Conservation (phyloP, 441 rosid species). For the Euphorbia schlechtendalii region DNA sequence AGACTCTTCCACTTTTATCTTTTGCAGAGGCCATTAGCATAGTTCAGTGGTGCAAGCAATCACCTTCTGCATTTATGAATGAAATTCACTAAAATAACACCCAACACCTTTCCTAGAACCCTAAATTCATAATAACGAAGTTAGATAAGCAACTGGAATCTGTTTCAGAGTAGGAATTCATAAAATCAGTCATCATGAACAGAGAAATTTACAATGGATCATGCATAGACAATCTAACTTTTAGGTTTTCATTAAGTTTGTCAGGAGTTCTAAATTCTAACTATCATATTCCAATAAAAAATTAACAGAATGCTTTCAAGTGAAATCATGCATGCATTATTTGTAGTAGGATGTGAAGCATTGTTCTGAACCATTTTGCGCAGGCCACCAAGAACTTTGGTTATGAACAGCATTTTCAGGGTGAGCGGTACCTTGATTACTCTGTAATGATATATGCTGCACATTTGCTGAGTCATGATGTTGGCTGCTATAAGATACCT, state of each 20-base stretch:
- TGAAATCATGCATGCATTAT: constrained; percentile 1
- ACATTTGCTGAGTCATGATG: constrained; percentile 21
- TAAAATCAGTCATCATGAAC: background rate
- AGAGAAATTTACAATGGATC: background rate
- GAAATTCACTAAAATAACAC: background rate
- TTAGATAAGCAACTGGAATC: background rate
- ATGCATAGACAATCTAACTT: background rate
- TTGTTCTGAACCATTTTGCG: constrained; percentile 13
- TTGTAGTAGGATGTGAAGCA: constrained; percentile 15
- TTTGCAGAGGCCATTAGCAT: background rate
- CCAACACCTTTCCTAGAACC: background rate
- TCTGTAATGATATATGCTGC: constrained; percentile 19
- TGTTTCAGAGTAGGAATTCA: background rate
- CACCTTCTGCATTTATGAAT: background rate
- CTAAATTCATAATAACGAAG: background rate
- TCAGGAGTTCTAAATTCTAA: background rate
- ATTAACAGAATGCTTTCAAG: background rate
- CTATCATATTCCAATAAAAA: background rate
- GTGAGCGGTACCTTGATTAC: constrained; percentile 23
- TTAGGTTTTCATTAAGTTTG: background rate
- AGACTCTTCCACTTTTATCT: constrained; percentile 1
- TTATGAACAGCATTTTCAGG: constrained; percentile 19
- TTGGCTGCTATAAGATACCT: constrained; percentile 9
- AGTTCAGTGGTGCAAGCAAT: background rate
- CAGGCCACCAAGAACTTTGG: constrained; percentile 17